Conservation (phyloP, 768 basidiomycete genomes). For the Phylloporus arenicola region DNA sequence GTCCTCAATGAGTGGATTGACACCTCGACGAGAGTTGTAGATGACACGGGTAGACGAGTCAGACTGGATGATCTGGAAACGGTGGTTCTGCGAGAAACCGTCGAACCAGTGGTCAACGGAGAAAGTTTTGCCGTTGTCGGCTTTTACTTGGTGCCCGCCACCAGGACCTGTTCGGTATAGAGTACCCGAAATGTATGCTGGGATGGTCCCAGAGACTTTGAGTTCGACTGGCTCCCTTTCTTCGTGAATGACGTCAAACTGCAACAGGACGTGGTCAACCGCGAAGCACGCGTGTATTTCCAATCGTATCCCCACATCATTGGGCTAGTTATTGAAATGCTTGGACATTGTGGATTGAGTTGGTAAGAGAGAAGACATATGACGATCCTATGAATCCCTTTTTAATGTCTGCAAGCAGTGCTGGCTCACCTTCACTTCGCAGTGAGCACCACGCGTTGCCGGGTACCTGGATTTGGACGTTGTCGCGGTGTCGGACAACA, state of each 20-base stretch:
- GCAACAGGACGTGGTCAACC: background rate
- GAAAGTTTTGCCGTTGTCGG: conserved; percentile 15
- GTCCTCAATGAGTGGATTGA: conserved; percentile 26
- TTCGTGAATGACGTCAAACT: conserved; percentile 29
- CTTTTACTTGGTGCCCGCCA: conserved; percentile 23
- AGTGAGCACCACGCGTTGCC: no score
- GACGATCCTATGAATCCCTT: background rate
- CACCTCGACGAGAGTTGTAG: conserved; percentile 32
- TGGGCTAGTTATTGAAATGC: conserved; percentile 30
- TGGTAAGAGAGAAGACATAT: conserved; percentile 3
- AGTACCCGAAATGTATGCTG: conserved; percentile 32
- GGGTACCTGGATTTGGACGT: no score
- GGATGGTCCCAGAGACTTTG: conserved; percentile 27
- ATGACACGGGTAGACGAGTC: conserved; percentile 22
- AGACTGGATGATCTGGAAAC: conserved; percentile 33
- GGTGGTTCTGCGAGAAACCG: conserved; percentile 36
- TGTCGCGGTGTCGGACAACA: no score
- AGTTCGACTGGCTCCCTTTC: conserved; percentile 26
- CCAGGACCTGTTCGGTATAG: conserved; percentile 39
- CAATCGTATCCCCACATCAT: conserved; percentile 23
- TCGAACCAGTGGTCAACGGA: conserved; percentile 39
- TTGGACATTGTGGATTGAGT: conserved; percentile 9
- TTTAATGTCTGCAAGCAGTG: background rate
- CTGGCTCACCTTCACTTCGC: no score
- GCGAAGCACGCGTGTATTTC: background rate